A percentile compares a stretch with the other conserved stretches of the same genome.
These are phyloP conservation scores for Fistulifera pelliculosa DNA, from an alignment of 108 stramenopile genomes.

Conservation along the genomic window DNA sequence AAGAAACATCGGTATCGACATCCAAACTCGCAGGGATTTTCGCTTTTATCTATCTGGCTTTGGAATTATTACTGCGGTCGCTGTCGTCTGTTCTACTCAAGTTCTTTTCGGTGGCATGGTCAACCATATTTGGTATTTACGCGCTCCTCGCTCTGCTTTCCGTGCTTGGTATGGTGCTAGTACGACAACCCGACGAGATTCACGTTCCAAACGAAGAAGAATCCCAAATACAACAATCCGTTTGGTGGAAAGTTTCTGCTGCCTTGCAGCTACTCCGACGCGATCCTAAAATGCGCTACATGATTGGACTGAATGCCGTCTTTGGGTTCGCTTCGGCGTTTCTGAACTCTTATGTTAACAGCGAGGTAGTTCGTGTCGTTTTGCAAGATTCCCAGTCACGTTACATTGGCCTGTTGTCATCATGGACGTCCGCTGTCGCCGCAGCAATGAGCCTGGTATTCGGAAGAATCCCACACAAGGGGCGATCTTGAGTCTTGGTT, in stretches of 20 bases:
- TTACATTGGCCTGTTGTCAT: constrained; percentile 56
- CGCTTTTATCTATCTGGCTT: constrained; percentile 60
- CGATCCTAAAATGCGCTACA: constrained; percentile 76
- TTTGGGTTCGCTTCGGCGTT: constrained; percentile 71
- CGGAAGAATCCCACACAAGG: constrained; percentile 39
- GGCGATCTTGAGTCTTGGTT: constrained; percentile 48
- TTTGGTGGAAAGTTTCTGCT: constrained; percentile 35
- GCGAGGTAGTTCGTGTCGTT: constrained; percentile 54
- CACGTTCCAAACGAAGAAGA: background rate
- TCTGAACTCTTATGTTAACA: constrained; percentile 61
- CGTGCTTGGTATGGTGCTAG: constrained; percentile 29
- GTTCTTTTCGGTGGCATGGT: constrained; percentile 27
- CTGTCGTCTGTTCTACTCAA: constrained; percentile 50
- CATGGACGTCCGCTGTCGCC: constrained; percentile 44
- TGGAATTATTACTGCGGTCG: constrained; percentile 53
- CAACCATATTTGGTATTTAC: constrained; percentile 48
- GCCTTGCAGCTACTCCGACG: constrained; percentile 42
- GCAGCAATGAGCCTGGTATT: constrained; percentile 46
- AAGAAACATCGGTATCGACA: constrained; percentile 13
- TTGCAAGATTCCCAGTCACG: constrained; percentile 37
- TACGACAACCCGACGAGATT: constrained; percentile 1
- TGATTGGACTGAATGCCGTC: constrained; percentile 61
- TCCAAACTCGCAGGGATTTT: constrained; percentile 55
- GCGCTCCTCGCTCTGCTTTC: constrained; percentile 35
- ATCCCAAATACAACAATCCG: constrained; percentile 2